Percentiles rank a stretch among this genome's conserved stretches.
Evolutionary conservation across 306 rosid species (phyloP).

Genomic region (Fragaria vesca): DNA sequence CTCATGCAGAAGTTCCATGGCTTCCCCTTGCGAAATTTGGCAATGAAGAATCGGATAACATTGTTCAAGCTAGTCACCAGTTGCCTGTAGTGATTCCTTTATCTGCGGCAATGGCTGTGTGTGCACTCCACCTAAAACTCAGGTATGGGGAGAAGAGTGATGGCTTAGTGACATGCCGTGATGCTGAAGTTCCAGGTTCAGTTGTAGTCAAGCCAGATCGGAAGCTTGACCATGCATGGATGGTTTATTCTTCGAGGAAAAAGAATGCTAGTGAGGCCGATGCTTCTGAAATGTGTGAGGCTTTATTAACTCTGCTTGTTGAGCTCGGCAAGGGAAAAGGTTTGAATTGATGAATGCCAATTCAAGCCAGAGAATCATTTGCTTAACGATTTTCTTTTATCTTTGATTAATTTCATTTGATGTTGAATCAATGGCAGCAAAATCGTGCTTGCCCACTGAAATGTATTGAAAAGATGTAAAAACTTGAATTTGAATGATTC

Average conservation of each 20-base stretch:
- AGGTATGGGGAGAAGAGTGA: conserved; percentile 82
- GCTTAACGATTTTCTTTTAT: background rate
- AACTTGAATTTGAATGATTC: background rate
- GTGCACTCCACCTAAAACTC: conserved; percentile 68
- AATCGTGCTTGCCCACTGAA: background rate
- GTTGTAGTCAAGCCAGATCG: conserved; percentile 59
- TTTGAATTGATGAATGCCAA: background rate
- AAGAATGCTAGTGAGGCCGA: conserved; percentile 48
- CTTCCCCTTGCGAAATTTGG: conserved; percentile 42
- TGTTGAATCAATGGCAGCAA: background rate
- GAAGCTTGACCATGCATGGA: conserved; percentile 89
- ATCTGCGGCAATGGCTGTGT: conserved; percentile 78
- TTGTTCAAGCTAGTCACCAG: conserved; percentile 37
- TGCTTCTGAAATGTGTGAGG: conserved; percentile 81
- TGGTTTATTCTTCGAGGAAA: conserved; percentile 71
- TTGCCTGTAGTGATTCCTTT: conserved; percentile 69
- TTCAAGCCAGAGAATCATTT: background rate
- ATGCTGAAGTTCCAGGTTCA: conserved; percentile 88
- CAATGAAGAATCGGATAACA: conserved; percentile 26
- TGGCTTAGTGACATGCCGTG: conserved; percentile 63
- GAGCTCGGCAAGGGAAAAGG: conserved; percentile 51
- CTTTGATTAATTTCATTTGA: background rate
- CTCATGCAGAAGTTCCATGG: conserved; percentile 76
- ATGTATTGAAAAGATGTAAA: background rate
- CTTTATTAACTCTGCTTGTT: conserved; percentile 61